Conservation (phyloP, 108 stramenopile species). For the Cyclotella choctawhatcheeana region DNA sequence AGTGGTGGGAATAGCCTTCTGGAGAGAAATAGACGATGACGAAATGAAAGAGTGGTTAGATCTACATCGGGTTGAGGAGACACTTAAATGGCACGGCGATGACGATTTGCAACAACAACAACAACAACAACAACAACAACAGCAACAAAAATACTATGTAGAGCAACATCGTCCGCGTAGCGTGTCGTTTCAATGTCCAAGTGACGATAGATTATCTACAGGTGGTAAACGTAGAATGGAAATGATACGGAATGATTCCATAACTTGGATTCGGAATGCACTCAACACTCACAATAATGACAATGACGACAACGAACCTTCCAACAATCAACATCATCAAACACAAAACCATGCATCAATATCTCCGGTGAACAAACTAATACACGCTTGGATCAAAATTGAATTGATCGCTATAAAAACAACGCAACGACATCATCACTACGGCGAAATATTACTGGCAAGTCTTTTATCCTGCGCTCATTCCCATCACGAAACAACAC, state of each 20-base stretch:
- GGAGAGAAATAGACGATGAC: constrained; percentile 36
- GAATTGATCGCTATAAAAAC: constrained; percentile 40
- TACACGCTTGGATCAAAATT: constrained; percentile 47
- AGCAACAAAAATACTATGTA: not conserved
- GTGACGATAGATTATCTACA: constrained; percentile 1
- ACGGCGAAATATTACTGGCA: constrained; percentile 29
- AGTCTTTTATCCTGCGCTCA: constrained; percentile 24
- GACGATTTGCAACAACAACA: constrained; percentile 9
- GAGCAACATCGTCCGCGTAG: not conserved
- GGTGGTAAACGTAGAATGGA: constrained; percentile 11
- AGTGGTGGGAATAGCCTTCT: constrained; percentile 37
- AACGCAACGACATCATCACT: constrained; percentile 25
- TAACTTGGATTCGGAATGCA: constrained; percentile 38
- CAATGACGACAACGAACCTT: not conserved
- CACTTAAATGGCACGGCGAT: constrained; percentile 5
- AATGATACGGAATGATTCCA: constrained; percentile 19
- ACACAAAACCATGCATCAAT: not conserved
- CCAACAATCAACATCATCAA: not conserved
- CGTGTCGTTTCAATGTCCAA: not conserved
- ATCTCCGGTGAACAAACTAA: constrained; percentile 4
- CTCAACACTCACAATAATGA: not conserved
- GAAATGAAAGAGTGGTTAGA: constrained; percentile 51
- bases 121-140: not conserved
- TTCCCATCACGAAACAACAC: constrained; percentile 2
- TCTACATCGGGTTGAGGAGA: constrained; percentile 22